A percentile compares a stretch with the other conserved stretches of the same genome.
Evolutionary conservation across 495 filamentous ascomycete species (phyloP).

Genomic region (Neurospora sp.): DNA sequence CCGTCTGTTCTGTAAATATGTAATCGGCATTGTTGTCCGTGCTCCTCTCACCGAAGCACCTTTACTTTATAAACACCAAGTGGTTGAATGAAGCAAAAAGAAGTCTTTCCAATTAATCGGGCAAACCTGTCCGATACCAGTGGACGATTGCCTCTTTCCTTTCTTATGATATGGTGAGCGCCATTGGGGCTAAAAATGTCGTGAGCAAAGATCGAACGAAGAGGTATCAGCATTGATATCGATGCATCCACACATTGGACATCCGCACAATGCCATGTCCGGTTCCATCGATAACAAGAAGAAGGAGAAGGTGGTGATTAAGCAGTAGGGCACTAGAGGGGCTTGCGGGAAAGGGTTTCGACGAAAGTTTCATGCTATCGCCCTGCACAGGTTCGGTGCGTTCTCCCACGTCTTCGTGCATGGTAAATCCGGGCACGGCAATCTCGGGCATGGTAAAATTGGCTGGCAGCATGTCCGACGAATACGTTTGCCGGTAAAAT

Average conservation of each 20-base stretch:
- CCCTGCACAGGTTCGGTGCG: neutral
- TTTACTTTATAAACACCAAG: neutral
- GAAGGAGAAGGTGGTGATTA: neutral
- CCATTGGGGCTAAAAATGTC: neutral
- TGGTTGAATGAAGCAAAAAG: neutral
- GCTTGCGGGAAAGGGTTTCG: neutral
- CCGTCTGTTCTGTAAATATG: neutral
- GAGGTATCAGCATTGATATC: neutral
- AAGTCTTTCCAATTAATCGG: neutral
- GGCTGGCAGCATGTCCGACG: neutral
- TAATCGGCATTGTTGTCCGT: neutral
- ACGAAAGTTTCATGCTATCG: neutral
- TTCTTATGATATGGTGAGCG: neutral
- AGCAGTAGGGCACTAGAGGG: neutral
- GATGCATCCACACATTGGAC: neutral
- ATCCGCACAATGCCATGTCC: neutral
- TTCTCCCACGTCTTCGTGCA: neutral
- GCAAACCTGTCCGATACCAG: neutral
- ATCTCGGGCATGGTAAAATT: neutral
- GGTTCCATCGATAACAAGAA: neutral
- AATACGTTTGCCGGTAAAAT: neutral
- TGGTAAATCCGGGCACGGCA: neutral
- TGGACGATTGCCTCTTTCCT: neutral
- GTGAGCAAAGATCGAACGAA: neutral
- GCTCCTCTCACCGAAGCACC: neutral